Conservation (phyloP, 2,329 filamentous ascomycete species). For the Epichloe coenophiala region DNA sequence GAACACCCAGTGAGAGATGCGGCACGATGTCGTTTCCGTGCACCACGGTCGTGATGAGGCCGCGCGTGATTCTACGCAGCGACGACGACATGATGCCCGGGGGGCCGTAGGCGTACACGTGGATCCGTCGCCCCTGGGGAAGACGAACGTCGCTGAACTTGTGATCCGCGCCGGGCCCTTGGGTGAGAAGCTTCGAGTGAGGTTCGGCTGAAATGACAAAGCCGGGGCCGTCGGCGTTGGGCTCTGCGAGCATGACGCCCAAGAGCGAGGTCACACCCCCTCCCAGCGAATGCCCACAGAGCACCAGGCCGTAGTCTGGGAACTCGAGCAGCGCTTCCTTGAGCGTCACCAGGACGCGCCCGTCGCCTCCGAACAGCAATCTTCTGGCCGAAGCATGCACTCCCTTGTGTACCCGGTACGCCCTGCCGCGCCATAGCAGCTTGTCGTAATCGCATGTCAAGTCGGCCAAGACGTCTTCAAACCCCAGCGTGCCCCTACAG, state of each 20-base stretch:
- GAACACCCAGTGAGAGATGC: constrained; percentile 55
- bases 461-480: constrained; percentile 60
- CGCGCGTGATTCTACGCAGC: constrained; percentile 55
- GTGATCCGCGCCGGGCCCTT: constrained; percentile 15
- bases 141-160: constrained; percentile 32
- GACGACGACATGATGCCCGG: constrained; percentile 59
- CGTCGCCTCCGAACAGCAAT: constrained; percentile 53
- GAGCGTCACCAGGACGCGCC: constrained; percentile 51
- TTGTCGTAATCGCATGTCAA: constrained; percentile 63
- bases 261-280: constrained; percentile 57
- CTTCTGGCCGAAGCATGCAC: constrained; percentile 58
- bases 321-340: constrained; percentile 53
- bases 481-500: constrained; percentile 57
- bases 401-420: constrained; percentile 61
- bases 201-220: constrained; percentile 48
- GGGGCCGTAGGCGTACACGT: constrained; percentile 72
- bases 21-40: constrained; percentile 65
- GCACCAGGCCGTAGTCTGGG: constrained; percentile 54
- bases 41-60: constrained; percentile 61
- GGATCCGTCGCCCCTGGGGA: constrained; percentile 55
- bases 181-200: constrained; percentile 27
- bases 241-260: constrained; percentile 57
- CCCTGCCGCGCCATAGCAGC: constrained; percentile 46
- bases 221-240: constrained; percentile 37
- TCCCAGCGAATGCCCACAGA: constrained; percentile 57